A percentile compares a stretch with the other conserved stretches of the same genome.
These are phyloP conservation scores for Penicillium sp. DNA, from an alignment of 2,329 filamentous ascomycete genomes.

Conservation along the genomic window DNA sequence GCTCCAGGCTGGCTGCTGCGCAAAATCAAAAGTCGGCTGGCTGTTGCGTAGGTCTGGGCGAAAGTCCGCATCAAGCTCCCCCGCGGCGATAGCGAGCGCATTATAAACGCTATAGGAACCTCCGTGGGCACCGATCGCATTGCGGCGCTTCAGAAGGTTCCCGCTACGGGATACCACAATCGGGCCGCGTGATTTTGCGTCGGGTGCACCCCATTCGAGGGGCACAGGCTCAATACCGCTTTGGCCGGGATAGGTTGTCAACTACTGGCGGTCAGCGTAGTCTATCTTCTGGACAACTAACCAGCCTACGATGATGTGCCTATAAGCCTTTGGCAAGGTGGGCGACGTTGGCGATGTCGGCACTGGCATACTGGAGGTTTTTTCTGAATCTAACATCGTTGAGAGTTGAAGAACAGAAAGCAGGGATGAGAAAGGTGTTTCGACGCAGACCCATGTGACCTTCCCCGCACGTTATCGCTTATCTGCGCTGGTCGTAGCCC, in stretches of 20 bases:
- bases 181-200: constrained; percentile 74
- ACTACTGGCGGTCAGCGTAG: constrained; percentile 24
- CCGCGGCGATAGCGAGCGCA: constrained; percentile 85
- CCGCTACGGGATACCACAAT: constrained; percentile 67
- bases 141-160: constrained; percentile 34
- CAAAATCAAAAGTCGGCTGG: constrained; percentile 85
- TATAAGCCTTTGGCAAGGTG: constrained; percentile 25
- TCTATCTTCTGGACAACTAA: neutral
- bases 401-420: neutral
- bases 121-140: constrained; percentile 69
- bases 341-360: constrained; percentile 21
- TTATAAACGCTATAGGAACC: constrained; percentile 97
- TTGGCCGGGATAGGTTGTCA: constrained; percentile 88
- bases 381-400: constrained; percentile 25
- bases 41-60: constrained; percentile 78
- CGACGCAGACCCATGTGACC: constrained; percentile 25
- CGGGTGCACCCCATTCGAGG: constrained; percentile 80
- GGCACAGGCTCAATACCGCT: constrained; percentile 88
- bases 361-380: constrained; percentile 17
- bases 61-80: constrained; percentile 80
- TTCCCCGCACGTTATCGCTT: constrained; percentile 33
- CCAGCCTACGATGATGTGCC: constrained; percentile 34
- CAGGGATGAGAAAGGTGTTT: constrained; percentile 3
- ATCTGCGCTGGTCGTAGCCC: constrained; percentile 1
- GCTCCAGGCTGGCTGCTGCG: constrained; percentile 84